These are phyloP conservation scores for Echinosophora koreensis DNA, from an alignment of 306 rosid genomes.

Conservation along the genomic window DNA sequence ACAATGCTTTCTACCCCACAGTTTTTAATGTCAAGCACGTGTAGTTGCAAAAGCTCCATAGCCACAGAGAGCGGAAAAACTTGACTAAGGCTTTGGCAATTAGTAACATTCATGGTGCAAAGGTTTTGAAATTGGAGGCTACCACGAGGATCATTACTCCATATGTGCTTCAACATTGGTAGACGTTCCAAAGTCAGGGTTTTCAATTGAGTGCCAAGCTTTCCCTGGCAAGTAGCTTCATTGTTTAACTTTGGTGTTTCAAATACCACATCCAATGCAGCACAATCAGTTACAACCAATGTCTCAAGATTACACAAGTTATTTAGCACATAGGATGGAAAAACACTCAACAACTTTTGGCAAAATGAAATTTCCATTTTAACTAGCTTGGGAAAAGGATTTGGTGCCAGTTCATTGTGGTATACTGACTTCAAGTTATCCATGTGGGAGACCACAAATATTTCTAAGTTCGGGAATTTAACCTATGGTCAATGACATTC, in stretches of 20 bases:
- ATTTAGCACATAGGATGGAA: not conserved
- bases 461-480: not conserved
- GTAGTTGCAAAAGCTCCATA: no score
- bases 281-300: not conserved
- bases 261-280: not conserved
- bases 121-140: no score
- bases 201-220: not conserved
- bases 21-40: no score
- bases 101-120: no score
- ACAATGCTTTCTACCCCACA: no score
- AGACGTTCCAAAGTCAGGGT: no score
- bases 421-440: constrained; percentile 29
- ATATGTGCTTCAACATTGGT: no score
- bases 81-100: no score
- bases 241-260: not conserved
- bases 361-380: not conserved
- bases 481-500: not conserved
- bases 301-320: not conserved
- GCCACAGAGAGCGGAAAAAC: no score
- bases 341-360: not conserved
- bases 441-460: not conserved
- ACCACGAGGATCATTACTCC: no score
- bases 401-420: not conserved
- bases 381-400: not conserved
- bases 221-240: not conserved